Conservation (phyloP, 1,284 basidiomycete genomes). For the Exobasidium rhododendri region DNA sequence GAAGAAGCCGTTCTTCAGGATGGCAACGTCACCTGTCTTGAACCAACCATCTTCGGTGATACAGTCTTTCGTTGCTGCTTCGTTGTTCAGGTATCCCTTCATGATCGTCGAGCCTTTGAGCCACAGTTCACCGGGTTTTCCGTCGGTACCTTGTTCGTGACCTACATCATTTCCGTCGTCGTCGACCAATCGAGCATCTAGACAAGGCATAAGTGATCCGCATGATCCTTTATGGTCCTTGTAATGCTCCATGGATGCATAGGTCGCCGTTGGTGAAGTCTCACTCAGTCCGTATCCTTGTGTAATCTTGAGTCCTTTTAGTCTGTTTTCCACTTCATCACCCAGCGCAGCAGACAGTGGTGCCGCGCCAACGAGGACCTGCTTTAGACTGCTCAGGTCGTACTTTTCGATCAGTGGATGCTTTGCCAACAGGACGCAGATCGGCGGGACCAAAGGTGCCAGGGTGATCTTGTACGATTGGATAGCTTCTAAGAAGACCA, state of each 20-base stretch:
- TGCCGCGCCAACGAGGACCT: constrained; percentile 74
- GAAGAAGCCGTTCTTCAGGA: constrained; percentile 27
- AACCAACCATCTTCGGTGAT: constrained; percentile 59
- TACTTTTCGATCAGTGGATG: constrained; percentile 71
- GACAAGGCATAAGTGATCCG: constrained; percentile 72
- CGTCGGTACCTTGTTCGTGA: constrained; percentile 60
- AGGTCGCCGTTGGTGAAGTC: constrained; percentile 64
- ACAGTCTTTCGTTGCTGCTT: constrained; percentile 62
- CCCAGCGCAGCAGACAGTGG: constrained; percentile 69
- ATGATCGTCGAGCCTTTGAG: constrained; percentile 72
- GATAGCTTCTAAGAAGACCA: constrained; percentile 66
- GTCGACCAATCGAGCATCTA: constrained; percentile 71
- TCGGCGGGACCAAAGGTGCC: constrained; percentile 75
- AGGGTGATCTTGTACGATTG: constrained; percentile 67
- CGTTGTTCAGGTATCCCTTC: constrained; percentile 63
- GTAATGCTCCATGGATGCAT: constrained; percentile 27
- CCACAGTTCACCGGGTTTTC: constrained; percentile 74
- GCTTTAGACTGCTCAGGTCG: constrained; percentile 65
- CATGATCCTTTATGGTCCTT: constrained; percentile 46
- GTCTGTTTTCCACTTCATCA: constrained; percentile 61
- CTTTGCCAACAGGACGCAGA: constrained; percentile 72
- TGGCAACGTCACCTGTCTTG: constrained; percentile 46
- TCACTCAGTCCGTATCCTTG: constrained; percentile 72
- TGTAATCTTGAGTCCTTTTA: constrained; percentile 54
- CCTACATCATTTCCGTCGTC: constrained; percentile 55